These are phyloP conservation scores for Boletus pseudopeckii DNA, from an alignment of 768 basidiomycete species.

Conservation along the genomic window DNA sequence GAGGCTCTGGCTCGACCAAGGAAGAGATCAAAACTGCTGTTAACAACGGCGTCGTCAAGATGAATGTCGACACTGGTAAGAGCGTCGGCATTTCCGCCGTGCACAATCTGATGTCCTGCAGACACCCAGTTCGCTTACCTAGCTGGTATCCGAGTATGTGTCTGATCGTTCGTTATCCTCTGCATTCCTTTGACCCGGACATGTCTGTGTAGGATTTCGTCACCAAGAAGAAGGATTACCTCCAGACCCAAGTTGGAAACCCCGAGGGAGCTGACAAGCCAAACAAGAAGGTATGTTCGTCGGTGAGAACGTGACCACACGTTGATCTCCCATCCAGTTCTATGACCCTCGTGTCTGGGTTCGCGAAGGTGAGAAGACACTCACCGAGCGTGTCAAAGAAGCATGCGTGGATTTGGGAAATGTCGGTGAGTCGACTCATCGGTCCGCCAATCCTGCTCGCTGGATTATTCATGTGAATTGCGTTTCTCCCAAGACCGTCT, in stretches of 20 bases:
- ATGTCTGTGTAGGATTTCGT: conserved; percentile 67
- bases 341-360: conserved; percentile 99
- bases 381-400: conserved; percentile 81
- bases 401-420: conserved; percentile 91
- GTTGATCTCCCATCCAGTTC: conserved; percentile 42
- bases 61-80: conserved; percentile 92
- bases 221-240: conserved; percentile 80
- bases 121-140: conserved; percentile 94
- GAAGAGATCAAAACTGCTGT: conserved; percentile 95
- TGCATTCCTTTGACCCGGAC: background rate
- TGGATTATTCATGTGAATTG: background rate
- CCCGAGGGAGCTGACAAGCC: conserved; percentile 96
- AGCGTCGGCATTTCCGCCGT: background rate
- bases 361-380: conserved; percentile 96
- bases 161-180: background rate
- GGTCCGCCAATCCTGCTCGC: background rate
- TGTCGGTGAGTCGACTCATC: conserved; percentile 38
- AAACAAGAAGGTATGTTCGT: conserved; percentile 84
- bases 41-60: conserved; percentile 91
- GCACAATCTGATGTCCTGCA: conserved; percentile 12
- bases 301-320: background rate
- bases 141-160: conserved; percentile 68
- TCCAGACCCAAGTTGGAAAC: conserved; percentile 91
- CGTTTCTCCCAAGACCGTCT: conserved; percentile 18
- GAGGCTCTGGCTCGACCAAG: conserved; percentile 96